Percentiles rank a stretch among this genome's conserved stretches.
These are phyloP conservation scores for Wickerhamiella cacticola DNA, from an alignment of 805 yeast genomes.

Conservation along the genomic window DNA sequence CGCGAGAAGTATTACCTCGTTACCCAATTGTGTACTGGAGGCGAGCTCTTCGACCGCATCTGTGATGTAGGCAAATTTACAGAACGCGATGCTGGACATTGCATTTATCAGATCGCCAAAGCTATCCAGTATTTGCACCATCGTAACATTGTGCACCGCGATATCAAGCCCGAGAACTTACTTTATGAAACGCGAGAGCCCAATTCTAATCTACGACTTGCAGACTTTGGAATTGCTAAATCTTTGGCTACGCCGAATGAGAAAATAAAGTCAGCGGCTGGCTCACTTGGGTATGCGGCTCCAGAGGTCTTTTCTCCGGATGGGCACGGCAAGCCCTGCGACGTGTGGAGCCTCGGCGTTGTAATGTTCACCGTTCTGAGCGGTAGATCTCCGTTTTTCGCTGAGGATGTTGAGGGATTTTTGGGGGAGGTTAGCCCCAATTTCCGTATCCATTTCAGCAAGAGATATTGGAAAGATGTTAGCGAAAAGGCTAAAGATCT, in stretches of 20 bases:
- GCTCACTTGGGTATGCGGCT: conserved; percentile 93
- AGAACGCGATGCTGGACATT: conserved; percentile 72
- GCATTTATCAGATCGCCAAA: conserved; percentile 58
- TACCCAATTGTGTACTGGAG: conserved; percentile 91
- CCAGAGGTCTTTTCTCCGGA: conserved; percentile 75
- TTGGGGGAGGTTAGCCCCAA: conserved; percentile 64
- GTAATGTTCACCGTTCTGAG: conserved; percentile 80
- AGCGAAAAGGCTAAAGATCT: conserved; percentile 71
- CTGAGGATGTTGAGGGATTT: conserved; percentile 73
- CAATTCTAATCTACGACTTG: conserved; percentile 66
- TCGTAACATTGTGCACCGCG: conserved; percentile 78
- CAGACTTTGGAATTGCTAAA: conserved; percentile 95
- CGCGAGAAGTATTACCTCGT: conserved; percentile 86
- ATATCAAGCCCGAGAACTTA: conserved; percentile 87
- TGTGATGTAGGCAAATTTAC: conserved; percentile 71
- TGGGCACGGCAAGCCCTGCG: conserved; percentile 94
- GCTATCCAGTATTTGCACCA: conserved; percentile 73
- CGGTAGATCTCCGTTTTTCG: conserved; percentile 84
- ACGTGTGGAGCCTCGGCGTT: conserved; percentile 91
- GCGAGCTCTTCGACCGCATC: conserved; percentile 85
- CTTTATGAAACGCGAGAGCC: conserved; percentile 47
- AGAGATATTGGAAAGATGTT: conserved; percentile 73
- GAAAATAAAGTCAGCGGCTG: conserved; percentile 60
- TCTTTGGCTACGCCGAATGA: conserved; percentile 49
- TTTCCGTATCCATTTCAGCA: conserved; percentile 71